phyloP scores from a whole-genome alignment of 129 eudicot genomes.

The Heracleum sosnowskyi region DNA sequence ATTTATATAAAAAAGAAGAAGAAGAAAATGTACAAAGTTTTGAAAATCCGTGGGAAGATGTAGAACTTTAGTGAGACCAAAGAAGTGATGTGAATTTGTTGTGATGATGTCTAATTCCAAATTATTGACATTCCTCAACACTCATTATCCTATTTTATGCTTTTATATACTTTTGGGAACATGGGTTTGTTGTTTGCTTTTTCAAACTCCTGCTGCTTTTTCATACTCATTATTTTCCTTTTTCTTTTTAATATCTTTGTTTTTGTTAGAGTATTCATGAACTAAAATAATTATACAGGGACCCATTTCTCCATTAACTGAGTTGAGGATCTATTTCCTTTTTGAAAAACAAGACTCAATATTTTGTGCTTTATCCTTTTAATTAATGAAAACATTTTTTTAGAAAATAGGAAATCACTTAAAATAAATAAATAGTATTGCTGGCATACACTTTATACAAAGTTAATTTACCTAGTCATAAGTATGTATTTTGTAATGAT shows the following conservation, averaged over 20 bases:
- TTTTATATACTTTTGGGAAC: slow-evolving; percentile 28
- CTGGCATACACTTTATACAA: background rate
- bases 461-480: background rate
- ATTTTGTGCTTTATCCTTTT: background rate
- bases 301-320: slow-evolving; percentile 2
- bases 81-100: slow-evolving; percentile 16
- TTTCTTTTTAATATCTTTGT: background rate
- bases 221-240: background rate
- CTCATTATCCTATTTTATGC: slow-evolving; percentile 15
- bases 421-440: background rate
- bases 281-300: background rate
- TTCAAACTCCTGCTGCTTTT: background rate
- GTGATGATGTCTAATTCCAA: slow-evolving; percentile 26
- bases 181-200: slow-evolving; percentile 15
- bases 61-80: slow-evolving; percentile 19
- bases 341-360: background rate
- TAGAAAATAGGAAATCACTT: background rate
- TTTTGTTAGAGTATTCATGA: background rate
- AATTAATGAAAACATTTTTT: background rate
- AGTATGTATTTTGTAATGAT: background rate
- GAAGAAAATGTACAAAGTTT: background rate
- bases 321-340: slow-evolving; percentile 2
- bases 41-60: background rate
- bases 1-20: background rate
- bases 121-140: slow-evolving; percentile 22